Evolutionary conservation across 2,329 filamentous ascomycete species (phyloP), one percentile per base, ranked within the genome.

Genomic region (Decorospora gaudefroyi): DNA sequence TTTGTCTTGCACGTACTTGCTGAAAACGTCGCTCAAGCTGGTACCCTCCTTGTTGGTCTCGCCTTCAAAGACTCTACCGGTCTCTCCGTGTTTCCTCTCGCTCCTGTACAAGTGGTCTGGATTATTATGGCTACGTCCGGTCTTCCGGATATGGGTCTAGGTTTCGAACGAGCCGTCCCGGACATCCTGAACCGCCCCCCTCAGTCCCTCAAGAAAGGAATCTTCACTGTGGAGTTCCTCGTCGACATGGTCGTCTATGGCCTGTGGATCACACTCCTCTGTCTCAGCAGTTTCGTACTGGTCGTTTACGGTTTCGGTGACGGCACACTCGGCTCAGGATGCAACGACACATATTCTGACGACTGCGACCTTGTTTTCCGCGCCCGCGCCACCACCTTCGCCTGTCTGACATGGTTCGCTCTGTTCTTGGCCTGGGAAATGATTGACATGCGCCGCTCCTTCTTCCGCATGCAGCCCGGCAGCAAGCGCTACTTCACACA

Each of bases 41-140:
- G 88, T 50, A 84, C 89, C 1, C 77, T 95, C 11, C 82, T 95
- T 17, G 84, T 90, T 26, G 90, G 90, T 39, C 81, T 95, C 3
- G 86, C 78, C 0, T 95, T 95, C 74, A 87, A 90, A 61, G 90
- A 95, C 63, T 55, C 71, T 2, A 74, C 77, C 7, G 79, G 81
- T 6, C 79, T 88, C 49, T 93, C 89, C 0, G 89, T 95, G 7
- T 95, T 95, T 69, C 90, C 90, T 4, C 81, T 95, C 30, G 84
- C 88, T 0, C 89, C 90, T 0, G 83, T 95, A 8, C 85, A 95
- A 60, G 92, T 95, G 51, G 80, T 96, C 46, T 96, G 89, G 90
- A 89, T 96, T 68, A 95, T 95, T 71, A 92, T 95, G 87, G 81
- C 93, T 42, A 96, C 90, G 0, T 92, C 88, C 27, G 88, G 49